These are phyloP conservation scores for Basipetospora chlamydospora DNA, from an alignment of 2,329 filamentous ascomycete species.

Conservation along the genomic window DNA sequence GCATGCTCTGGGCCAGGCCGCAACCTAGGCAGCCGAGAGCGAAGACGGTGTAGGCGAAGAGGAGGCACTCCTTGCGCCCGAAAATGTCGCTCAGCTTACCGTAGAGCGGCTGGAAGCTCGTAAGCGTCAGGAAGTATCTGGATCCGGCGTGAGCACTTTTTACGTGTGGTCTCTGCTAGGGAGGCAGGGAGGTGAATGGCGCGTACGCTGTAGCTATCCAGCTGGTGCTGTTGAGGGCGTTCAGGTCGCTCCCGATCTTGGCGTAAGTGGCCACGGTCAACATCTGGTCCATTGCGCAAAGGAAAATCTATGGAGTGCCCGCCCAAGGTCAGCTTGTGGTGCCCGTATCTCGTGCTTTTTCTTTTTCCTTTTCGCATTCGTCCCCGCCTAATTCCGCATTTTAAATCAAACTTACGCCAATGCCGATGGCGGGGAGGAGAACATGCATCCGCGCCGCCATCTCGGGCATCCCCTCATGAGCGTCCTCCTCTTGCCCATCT, in stretches of 20 bases:
- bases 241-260: conserved; percentile 59
- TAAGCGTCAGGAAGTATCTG: conserved; percentile 59
- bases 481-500: conserved; percentile 5
- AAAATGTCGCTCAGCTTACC: conserved; percentile 60
- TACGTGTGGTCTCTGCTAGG: neutral
- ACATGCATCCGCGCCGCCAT: conserved; percentile 22
- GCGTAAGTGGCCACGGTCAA: conserved; percentile 67
- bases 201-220: conserved; percentile 50
- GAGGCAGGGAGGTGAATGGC: conserved; percentile 1
- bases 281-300: conserved; percentile 62
- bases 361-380: too few species aligned
- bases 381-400: too few species aligned
- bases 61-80: conserved; percentile 49
- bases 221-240: conserved; percentile 58
- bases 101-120: conserved; percentile 61
- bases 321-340: neutral
- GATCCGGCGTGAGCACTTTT: neutral
- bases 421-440: conserved; percentile 22
- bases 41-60: conserved; percentile 51
- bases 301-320: conserved; percentile 39
- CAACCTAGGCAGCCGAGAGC: conserved; percentile 49
- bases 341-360: too few species aligned
- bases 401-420: conserved; percentile 19
- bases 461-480: conserved; percentile 12
- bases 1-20: conserved; percentile 47